These are phyloP conservation scores for Saccharomycopsis phalli DNA, from an alignment of 1,139 yeast genomes.

Conservation along the genomic window DNA sequence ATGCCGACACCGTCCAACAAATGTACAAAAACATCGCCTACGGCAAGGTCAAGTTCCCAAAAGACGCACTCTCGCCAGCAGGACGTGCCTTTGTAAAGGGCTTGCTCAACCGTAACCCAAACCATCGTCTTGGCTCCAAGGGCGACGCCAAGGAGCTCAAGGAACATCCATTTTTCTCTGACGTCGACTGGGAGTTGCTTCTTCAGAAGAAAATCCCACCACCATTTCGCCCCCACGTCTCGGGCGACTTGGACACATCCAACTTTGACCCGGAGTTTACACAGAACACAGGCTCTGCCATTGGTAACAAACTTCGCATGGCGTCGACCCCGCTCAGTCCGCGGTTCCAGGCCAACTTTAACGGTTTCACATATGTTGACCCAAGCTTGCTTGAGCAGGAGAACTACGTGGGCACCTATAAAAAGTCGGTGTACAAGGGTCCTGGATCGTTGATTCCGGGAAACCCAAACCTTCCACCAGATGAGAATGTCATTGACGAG, in stretches of 20 bases:
- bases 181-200: constrained; percentile 81
- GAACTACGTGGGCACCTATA: constrained; percentile 21
- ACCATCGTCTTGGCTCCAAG: constrained; percentile 79
- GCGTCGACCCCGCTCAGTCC: constrained; percentile 82
- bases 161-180: constrained; percentile 79
- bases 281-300: constrained; percentile 74
- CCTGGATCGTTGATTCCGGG: constrained; percentile 73
- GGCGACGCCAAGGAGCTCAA: constrained; percentile 40
- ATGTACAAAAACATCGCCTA: constrained; percentile 98
- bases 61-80: constrained; percentile 83
- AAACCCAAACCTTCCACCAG: constrained; percentile 70
- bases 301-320: constrained; percentile 43
- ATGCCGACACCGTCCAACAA: constrained; percentile 86
- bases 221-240: constrained; percentile 89
- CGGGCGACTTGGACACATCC: constrained; percentile 87
- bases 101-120: constrained; percentile 86
- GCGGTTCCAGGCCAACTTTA: constrained; percentile 90
- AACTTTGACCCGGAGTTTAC: constrained; percentile 98
- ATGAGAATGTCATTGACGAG: constrained; percentile 75
- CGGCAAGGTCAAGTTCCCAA: constrained; percentile 95
- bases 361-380: constrained; percentile 93
- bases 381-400: constrained; percentile 59
- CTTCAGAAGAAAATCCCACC: constrained; percentile 85
- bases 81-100: constrained; percentile 96
- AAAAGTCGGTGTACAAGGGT: constrained; percentile 40